Evolutionary conservation across 208 protist genomes (phyloP).

Genomic region (Wallacemonas sp.): DNA sequence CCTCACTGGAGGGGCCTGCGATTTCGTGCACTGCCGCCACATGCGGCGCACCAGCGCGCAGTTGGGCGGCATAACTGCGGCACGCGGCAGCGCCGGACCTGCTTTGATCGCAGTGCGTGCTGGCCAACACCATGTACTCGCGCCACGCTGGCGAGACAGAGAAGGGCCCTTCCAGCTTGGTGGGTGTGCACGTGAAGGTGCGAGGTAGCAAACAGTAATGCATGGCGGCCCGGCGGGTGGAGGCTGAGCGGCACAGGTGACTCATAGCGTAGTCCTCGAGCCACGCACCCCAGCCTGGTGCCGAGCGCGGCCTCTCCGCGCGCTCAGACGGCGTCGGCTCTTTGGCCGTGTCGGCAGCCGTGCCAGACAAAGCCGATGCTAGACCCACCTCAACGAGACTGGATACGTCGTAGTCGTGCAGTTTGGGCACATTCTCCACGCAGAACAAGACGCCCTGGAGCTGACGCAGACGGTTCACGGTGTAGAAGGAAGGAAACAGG

Average conservation of each 20-base stretch:
- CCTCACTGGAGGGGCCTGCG: too few relatives aligned
- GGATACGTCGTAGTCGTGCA: conserved; percentile 35
- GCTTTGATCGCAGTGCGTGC: conserved; percentile 11
- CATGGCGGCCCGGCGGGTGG: conserved; percentile 20
- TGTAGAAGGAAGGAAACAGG: conserved; percentile 31
- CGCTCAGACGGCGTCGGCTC: neutral
- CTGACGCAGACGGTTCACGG: conserved; percentile 25
- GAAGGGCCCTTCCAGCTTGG: conserved; percentile 1
- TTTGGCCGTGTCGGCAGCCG: neutral
- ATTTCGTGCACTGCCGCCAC: too few relatives aligned
- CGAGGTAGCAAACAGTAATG: conserved; percentile 22
- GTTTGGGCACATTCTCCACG: conserved; percentile 31
- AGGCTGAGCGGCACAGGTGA: conserved; percentile 22
- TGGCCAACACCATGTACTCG: conserved; percentile 22
- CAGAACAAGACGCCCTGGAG: conserved; percentile 30
- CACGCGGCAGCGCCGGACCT: neutral
- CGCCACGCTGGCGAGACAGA: conserved; percentile 24
- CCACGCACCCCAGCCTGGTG: conserved; percentile 1
- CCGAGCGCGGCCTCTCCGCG: neutral
- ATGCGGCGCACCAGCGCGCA: neutral
- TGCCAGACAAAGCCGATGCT: neutral
- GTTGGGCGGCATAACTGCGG: neutral
- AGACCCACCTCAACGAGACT: conserved; percentile 32
- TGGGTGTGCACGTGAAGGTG: conserved; percentile 15
- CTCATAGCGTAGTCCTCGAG: conserved; percentile 23